These are phyloP conservation scores for Termitomyces sp. DNA, from an alignment of 768 basidiomycete species.

Conservation along the genomic window DNA sequence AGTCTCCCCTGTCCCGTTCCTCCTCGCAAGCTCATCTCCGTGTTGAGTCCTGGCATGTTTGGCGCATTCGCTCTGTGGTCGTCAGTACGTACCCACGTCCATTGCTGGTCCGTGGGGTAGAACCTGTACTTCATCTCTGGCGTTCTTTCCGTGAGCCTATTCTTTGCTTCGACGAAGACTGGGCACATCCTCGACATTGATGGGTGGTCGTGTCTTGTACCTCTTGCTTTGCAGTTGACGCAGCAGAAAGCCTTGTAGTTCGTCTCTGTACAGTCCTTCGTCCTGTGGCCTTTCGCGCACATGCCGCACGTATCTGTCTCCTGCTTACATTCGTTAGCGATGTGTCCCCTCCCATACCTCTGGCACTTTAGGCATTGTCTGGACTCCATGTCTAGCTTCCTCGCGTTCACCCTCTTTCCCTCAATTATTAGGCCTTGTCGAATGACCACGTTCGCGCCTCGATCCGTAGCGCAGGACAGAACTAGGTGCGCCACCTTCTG, in stretches of 20 bases:
- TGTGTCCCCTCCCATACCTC: slow-evolving; percentile 7
- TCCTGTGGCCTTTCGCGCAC: slow-evolving; percentile 16
- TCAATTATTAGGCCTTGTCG: slow-evolving; percentile 11
- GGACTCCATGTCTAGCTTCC: slow-evolving; percentile 16
- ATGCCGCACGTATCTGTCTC: slow-evolving; percentile 9
- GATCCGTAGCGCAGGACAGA: not conserved
- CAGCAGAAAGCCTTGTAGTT: slow-evolving; percentile 12
- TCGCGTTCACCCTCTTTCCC: slow-evolving; percentile 8
- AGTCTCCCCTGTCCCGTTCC: not conserved
- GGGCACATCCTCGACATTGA: slow-evolving; percentile 23
- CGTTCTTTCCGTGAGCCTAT: slow-evolving; percentile 4
- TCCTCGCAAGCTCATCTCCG: not conserved
- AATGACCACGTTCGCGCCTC: slow-evolving; percentile 12
- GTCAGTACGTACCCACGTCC: slow-evolving; percentile 3
- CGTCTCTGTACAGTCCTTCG: slow-evolving; percentile 10
- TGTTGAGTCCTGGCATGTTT: not conserved
- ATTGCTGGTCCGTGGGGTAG: slow-evolving; percentile 8
- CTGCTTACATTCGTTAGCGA: slow-evolving; percentile 14
- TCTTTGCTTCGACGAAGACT: slow-evolving; percentile 8
- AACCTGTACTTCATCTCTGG: slow-evolving; percentile 13
- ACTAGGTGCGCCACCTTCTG: slow-evolving; percentile 2
- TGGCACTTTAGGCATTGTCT: slow-evolving; percentile 11
- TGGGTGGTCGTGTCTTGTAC: slow-evolving; percentile 16
- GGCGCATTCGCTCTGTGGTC: not conserved
- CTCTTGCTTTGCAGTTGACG: slow-evolving; percentile 19